Evolutionary conservation across 2,329 filamentous ascomycete genomes (phyloP), one percentile per base, ranked within the genome.

Genomic region (Calycina marina): DNA sequence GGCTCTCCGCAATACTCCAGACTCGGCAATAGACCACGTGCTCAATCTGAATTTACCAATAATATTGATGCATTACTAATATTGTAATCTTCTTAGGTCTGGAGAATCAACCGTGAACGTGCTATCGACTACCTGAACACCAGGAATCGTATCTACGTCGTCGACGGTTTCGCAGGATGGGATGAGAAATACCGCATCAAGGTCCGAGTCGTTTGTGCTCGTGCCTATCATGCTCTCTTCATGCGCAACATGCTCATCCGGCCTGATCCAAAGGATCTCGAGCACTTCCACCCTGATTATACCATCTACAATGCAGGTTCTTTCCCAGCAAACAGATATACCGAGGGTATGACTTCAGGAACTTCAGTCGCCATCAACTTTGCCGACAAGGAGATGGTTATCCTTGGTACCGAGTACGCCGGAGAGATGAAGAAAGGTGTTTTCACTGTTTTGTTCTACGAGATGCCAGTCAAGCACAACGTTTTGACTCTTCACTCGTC

Each of bases 201-300:
- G 53, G 90, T 98, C 51, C 86, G 90, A 54, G 88, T 98, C 44
- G 86, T 98, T 56, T 98, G 90, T 65, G 90, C 90, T 47, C 86
- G 90, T 57, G 90, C 90, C 61, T 98, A 98, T 72, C 90, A 98
- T 72, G 90, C 90, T 41, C 75, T 98, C 45, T 98, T 98, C 76
- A 98, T 98, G 90, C 83, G 86, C 56, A 98, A 98, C 72, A 98
- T 98, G 90, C 80, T 98, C 56, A 98, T 98, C 67, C 81, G 90
- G 49, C 90, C 90, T 42, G 68, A 77, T 32, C 73, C 72, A 42
- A 82, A 92, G 62, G 86, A 98, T 68, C 77, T 98, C 34, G 80
- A 93, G 66, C 74, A 84, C 63, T 98, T 98, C 75, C 83, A 93
- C 61, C 90, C 90, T 51, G 88, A 98, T 69, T 98, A 98, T 69